Evolutionary conservation across 129 eudicot genomes (phyloP), one percentile per base, ranked within the genome.

Genomic region (Cynara cardunculus): DNA sequence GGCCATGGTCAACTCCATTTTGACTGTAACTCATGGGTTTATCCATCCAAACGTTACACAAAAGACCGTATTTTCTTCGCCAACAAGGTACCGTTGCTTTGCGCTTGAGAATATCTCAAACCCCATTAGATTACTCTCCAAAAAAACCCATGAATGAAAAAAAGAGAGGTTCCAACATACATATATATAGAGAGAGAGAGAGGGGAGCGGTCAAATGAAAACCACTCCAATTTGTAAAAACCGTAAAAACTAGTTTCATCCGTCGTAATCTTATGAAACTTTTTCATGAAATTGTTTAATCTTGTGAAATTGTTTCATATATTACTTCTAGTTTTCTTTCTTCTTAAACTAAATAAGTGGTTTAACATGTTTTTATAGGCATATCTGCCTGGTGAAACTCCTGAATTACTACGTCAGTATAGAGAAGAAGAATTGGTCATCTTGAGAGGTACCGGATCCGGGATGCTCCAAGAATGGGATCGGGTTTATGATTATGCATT

Each of bases 1-100:
- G 88, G 85, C 11, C 92, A 86, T 21, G 90, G 87, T 16, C 79
- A 70, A 13, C 68, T 90, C 76, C 87, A 82, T 28, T 90, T 90
- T 44, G 64, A 76, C 21, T 90, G 95, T 82, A 84, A 88, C 76
- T 90, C 95, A 22, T 91, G 92, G 96, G 92, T 91, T 78, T 91
- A 91, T 77, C 96, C 96, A 28, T 83, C 88, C 8, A 75, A 75
- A 22, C 86, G 81, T 12, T 90, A 90, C 83, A 75, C 81, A 12
- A 72, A 77, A 3, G 83, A 87, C 41, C 96, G 96, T 25, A 59
- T 91, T 78, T 91, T 91, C 88, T 91, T 91, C 62, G 16, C 88
- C 2, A 88, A 91, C 77, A 78, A 88, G 92, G 96, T 91, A 86
- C 22, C 3, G 10, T 56, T 18, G 8, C 24, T 18, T 56, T 56